Conservation (phyloP, 2,329 filamentous ascomycete genomes). For the Arachnopeziza araneosa region DNA sequence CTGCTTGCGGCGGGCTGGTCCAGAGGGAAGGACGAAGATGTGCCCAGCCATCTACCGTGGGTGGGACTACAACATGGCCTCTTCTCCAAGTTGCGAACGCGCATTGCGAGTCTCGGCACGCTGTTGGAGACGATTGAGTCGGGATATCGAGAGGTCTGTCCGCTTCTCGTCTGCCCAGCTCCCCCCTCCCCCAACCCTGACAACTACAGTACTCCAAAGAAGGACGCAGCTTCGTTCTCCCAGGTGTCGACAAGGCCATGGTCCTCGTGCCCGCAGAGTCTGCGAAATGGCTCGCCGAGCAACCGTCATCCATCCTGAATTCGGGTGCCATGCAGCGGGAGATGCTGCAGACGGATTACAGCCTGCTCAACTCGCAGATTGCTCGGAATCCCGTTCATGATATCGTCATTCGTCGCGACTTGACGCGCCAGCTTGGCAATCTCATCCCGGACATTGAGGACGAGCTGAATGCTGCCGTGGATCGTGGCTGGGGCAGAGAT, state of each 20-base stretch:
- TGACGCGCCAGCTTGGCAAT: conserved; percentile 27
- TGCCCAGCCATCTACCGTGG: conserved; percentile 6
- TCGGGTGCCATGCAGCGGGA: conserved; percentile 33
- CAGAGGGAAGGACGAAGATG: conserved; percentile 1
- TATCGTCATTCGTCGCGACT: conserved; percentile 27
- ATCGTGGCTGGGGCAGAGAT: conserved; percentile 25
- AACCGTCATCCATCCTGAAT: conserved; percentile 35
- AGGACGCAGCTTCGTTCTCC: conserved; percentile 36
- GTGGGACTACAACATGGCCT: conserved; percentile 10
- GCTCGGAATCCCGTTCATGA: conserved; percentile 32
- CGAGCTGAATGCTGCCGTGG: conserved; percentile 11
- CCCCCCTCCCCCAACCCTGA: too few relatives aligned
- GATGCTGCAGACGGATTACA: conserved; percentile 33
- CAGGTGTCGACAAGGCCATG: conserved; percentile 34
- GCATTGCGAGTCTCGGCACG: conserved; percentile 7
- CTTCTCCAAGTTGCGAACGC: conserved; percentile 9
- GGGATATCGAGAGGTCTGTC: conserved; percentile 12
- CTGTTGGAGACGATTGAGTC: conserved; percentile 9
- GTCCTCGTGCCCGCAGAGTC: conserved; percentile 35
- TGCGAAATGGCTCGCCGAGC: conserved; percentile 35
- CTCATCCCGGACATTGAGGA: conserved; percentile 21
- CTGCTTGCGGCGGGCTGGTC: conserved; percentile 5
- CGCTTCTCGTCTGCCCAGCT: background rate
- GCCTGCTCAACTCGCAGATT: conserved; percentile 33
- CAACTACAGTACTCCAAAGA: conserved; percentile 35